Conservation (phyloP, 73 alveolate genomes). For the Paramecium primaurelia region DNA sequence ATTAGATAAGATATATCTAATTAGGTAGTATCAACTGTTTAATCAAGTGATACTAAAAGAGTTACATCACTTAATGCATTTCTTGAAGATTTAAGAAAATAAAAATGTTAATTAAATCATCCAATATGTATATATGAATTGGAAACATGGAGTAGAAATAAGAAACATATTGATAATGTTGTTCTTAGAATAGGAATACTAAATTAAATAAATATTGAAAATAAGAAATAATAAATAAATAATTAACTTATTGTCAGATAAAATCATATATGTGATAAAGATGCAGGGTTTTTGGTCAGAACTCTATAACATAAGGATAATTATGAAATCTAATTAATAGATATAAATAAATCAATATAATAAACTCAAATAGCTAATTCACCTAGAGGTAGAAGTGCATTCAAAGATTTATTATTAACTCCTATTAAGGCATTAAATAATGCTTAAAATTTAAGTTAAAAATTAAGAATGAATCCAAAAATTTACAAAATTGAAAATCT, state of each 20-base stretch:
- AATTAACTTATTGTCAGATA: not conserved
- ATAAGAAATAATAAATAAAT: not conserved
- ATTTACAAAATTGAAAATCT: not conserved
- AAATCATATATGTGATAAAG: not conserved
- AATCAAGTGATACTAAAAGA: not conserved
- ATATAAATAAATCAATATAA: not conserved
- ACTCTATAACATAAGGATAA: not conserved
- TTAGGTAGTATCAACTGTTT: not conserved
- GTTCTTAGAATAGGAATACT: not conserved
- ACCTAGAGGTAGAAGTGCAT: not conserved
- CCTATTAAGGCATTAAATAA: not conserved
- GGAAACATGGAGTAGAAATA: not conserved
- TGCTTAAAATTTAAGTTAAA: not conserved
- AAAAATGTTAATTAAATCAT: not conserved
- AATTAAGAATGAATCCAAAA: not conserved
- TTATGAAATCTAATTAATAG: not conserved
- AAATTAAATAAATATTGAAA: not conserved
- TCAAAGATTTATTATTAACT: not conserved
- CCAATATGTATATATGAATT: not conserved
- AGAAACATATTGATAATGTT: not conserved
- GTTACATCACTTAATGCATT: not conserved
- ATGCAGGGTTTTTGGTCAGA: not conserved
- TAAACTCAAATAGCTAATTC: not conserved
- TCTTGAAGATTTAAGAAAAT: not conserved
- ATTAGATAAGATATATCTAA: not conserved